Evolutionary conservation across 306 rosid genomes (phyloP), one percentile per base, ranked within the genome.

Genomic region (Prinsepia uniflora): DNA sequence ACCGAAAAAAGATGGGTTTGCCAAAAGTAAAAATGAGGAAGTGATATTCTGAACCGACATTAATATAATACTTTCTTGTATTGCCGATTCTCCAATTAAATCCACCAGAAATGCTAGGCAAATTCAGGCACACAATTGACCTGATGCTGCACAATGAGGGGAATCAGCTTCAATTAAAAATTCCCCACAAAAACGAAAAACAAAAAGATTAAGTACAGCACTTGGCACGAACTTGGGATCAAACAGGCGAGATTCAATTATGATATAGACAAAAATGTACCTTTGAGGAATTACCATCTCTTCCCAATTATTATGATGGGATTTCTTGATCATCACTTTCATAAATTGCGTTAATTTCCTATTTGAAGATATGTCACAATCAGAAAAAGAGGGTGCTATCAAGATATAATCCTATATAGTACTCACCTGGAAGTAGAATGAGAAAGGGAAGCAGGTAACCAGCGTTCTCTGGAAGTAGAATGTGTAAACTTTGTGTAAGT

Each of bases 41-140:
- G 36, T 30, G 36, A 1, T 30, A 68, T 67, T 61, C 48, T 74
- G 63, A 70, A 83, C 79, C 55, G 42, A 91, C 97, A 59, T 90
- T n/a, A n/a, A n/a, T 86, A 30, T 30, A 30, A 36, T 41, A 67
- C 39, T 78, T 90, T 76, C 42, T 82, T 42, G n/a, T 71, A 79
- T 67, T n/a, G n/a, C n/a, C 78, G 57, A 85, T 85, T 43, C 99
- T 96, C 99, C 99, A 94, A 76, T 87, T 87, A 42, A 91, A 72
- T 79, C 99, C 99, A 55, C 99, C 97, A 73, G 97, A 94, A 86
- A 94, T 91, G 84, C 99, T 94, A 65, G 97, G 99, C 84, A 94
- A 83, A 86, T 94, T 91, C 63, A 94, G 95, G 83, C 97, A 91
- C 64, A 94, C 72, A 72, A 94, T 86, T 70, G 99, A 91, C 86